phyloP scores from a whole-genome alignment of 257 asterid genomes.

The Rauvolfia tetraphylla region DNA sequence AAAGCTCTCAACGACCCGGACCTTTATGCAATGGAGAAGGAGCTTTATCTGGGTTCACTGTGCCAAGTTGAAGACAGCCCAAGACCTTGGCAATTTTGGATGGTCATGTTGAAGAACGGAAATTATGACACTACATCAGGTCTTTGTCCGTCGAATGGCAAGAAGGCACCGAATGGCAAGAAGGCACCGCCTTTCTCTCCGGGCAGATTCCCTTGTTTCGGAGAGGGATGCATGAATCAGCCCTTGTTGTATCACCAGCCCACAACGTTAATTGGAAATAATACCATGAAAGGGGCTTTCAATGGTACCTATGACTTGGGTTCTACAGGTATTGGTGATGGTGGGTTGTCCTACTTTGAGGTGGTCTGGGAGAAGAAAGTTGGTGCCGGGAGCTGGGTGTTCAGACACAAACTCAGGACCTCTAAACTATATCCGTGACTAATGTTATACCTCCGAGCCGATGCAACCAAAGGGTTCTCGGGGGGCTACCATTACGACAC shows the following conservation, averaged over 20 bases:
- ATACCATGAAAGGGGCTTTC: slow-evolving; percentile 49
- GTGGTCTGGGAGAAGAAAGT: slow-evolving; percentile 61
- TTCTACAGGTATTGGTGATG: not conserved
- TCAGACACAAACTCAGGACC: slow-evolving; percentile 54
- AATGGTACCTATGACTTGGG: slow-evolving; percentile 47
- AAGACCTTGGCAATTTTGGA: slow-evolving; percentile 77
- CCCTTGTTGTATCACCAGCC: slow-evolving; percentile 41
- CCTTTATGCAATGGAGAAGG: slow-evolving; percentile 63
- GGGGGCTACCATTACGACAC: slow-evolving; percentile 80
- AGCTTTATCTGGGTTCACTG: slow-evolving; percentile 52
- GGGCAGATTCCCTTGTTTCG: slow-evolving; percentile 61
- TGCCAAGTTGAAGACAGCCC: slow-evolving; percentile 55
- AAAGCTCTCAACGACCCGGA: slow-evolving; percentile 43
- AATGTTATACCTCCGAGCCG: slow-evolving; percentile 71
- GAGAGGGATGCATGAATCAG: slow-evolving; percentile 67
- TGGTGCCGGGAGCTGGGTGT: slow-evolving; percentile 61
- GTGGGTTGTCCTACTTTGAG: slow-evolving; percentile 38
- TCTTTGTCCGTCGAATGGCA: slow-evolving; percentile 57
- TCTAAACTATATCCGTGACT: slow-evolving; percentile 67
- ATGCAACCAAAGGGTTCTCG: slow-evolving; percentile 64
- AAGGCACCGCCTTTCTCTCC: slow-evolving; percentile 48
- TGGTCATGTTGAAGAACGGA: slow-evolving; percentile 67
- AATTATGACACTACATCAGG: slow-evolving; percentile 56
- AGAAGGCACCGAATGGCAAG: slow-evolving; percentile 49
- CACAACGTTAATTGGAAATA: slow-evolving; percentile 28